Evolutionary conservation across 352 stramenopile genomes (phyloP), one percentile per base, ranked within the genome.

Genomic region (Aphanomyces invadans): DNA sequence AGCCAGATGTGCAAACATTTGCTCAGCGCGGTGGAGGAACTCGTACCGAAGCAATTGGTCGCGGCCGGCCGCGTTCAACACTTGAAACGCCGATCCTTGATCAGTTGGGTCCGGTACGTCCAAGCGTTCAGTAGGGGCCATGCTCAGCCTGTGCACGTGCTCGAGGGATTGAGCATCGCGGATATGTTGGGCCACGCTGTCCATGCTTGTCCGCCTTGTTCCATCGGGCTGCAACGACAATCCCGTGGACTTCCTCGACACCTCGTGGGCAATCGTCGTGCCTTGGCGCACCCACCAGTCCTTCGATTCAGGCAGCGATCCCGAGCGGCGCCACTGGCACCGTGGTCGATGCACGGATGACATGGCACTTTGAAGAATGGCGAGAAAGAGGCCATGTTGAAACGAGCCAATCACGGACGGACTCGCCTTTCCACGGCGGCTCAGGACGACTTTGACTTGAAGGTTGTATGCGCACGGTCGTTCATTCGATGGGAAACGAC

Each of bases 291-390:
- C 49, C 2, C 49, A 57, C 17, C 9, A 0, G 2, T 57, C 49
- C 29, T 57, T 57, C 9, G 49, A n/a, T 36, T 57, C 49, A 15
- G 49, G 49, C 11, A 57, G 49, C 19, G 49, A 57, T n/a, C 49
- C 49, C 12, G 49, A 57, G 19, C 49, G 49, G 19, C 49, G 49
- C 49, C 49, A 57, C 17, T 26, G 25, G 25, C 49, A 57, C 19
- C 49, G 49, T 9, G 44, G 21, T 52, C 19, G 44, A 4, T 52
- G 44, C 21, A 9, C 23, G 9, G 44, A 26, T 21, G 44, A 38
- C 23, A 57, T 33, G 12, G 46, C 46, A 25, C 11, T 23, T 11
- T 9, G 25, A 36, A 57, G 49, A 57, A 29, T 57, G 49, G 49
- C 23, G 44, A 52, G 44, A 52, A 52, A 52, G 38, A n/a, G 15